Evolutionary conservation across 75 land plant species (phyloP), one percentile per base, ranked within the genome.

Genomic region (Pinus tabuliformis): DNA sequence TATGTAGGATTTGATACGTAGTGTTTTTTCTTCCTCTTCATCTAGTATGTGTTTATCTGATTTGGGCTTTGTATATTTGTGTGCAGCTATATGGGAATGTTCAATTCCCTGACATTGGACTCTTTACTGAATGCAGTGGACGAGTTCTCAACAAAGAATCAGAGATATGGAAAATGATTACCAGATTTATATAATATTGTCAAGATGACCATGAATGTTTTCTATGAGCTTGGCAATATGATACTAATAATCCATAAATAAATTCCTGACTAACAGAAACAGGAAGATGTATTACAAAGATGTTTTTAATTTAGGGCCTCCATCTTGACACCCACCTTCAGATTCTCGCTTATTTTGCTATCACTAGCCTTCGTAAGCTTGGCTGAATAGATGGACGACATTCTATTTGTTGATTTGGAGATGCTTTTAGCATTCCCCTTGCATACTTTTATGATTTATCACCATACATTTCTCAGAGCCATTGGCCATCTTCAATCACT

Each of bases 1-100:
- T 39, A 20, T 68, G 71, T 16, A 39, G 3, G 33, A 6, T 68
- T 9, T 36, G 36, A 68, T 68, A 68, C 42, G 9, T 7, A 39
- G 21, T 37, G 20, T 68, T 18, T 1, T 1, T 68, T 18, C 26
- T 66, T 16, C 39, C 21, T 63, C 39, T 68, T 39, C 14, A 39
- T 68, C 52, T 68, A 45, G 1, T 45, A 6, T 42, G 45, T 42
- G 52, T 45, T 3, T 37, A n/a, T 68, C n/a, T 39, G 1, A 39
- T 18, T 9, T 68, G 20, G 71, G 22, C 21, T 26, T 39, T 39
- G 18, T 45, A 68, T 68, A 68, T 68, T 12, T 68, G 24, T 36
- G 71, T 39, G 71, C 71, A 68, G 71, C 39, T 42, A 68, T 68
- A 39, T 68, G 71, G 71, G 71, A 68, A 68, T 68, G 71, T 52